Conservation (phyloP, 768 basidiomycete genomes). For the Panaeolus cyanescens region DNA sequence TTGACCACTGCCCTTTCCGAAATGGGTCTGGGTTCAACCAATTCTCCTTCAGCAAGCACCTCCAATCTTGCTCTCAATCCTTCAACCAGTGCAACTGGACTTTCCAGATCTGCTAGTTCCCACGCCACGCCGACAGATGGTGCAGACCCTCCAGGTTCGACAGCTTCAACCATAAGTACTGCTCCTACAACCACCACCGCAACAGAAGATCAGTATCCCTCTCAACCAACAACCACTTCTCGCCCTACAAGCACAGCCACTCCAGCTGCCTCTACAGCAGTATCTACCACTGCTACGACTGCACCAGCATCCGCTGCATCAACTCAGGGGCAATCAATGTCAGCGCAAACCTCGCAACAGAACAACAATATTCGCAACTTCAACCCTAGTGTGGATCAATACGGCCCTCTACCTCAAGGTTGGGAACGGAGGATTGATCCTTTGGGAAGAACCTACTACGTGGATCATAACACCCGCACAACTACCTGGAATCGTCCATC, state of each 20-base stretch:
- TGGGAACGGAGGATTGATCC: constrained; percentile 99
- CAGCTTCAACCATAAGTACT: constrained; percentile 33
- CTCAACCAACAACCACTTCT: constrained; percentile 12
- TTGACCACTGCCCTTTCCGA: constrained; percentile 60
- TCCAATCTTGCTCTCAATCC: constrained; percentile 47
- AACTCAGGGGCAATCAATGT: constrained; percentile 25
- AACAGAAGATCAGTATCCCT: constrained; percentile 23
- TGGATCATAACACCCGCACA: constrained; percentile 96
- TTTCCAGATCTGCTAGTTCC: constrained; percentile 70
- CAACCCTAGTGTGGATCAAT: constrained; percentile 94
- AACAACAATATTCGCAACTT: constrained; percentile 75
- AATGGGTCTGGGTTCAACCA: constrained; percentile 52
- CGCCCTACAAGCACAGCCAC: constrained; percentile 22
- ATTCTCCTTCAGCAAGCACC: constrained; percentile 60
- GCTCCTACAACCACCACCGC: constrained; percentile 21
- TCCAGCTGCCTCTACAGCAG: constrained; percentile 14
- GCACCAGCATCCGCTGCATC: constrained; percentile 23
- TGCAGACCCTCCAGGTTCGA: constrained; percentile 38
- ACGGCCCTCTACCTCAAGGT: constrained; percentile 84
- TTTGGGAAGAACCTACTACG: constrained; percentile 94
- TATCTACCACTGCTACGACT: constrained; percentile 24
- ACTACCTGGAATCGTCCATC: constrained; percentile 98
- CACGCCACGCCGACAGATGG: constrained; percentile 57
- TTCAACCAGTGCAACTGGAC: constrained; percentile 33
- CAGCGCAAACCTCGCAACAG: constrained; percentile 44